Evolutionary conservation across 2,329 filamentous ascomycete genomes (phyloP).

Genomic region (Ophiostoma himal-ulmi): DNA sequence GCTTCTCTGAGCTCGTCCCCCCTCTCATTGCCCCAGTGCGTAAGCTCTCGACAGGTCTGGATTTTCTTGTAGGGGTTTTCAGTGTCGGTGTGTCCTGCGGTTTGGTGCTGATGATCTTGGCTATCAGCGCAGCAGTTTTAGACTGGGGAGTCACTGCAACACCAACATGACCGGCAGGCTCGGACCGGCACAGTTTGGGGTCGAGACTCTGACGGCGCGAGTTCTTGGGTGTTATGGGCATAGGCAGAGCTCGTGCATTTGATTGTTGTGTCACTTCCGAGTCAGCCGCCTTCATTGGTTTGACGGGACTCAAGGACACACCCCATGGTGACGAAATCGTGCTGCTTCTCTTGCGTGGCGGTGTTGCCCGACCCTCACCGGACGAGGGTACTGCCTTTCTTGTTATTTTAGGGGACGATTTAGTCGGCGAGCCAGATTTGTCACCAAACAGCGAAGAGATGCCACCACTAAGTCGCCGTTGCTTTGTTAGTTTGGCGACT

Average conservation of each 20-base stretch:
- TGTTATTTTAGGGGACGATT: conserved; percentile 14
- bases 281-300: background rate
- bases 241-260: background rate
- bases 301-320: conserved; percentile 14
- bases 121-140: conserved; percentile 24
- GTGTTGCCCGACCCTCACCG: background rate
- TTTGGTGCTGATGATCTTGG: conserved; percentile 22
- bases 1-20: background rate
- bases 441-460: conserved; percentile 22
- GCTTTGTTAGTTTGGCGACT: conserved; percentile 19
- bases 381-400: conserved; percentile 18
- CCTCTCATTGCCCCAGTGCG: background rate
- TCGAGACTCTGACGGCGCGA: background rate
- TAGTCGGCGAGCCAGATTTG: conserved; percentile 11
- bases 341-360: background rate
- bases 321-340: conserved; percentile 11
- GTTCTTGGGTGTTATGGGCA: conserved; percentile 7
- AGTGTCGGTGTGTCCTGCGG: background rate
- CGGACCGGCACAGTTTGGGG: background rate
- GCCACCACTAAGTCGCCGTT: conserved; percentile 17
- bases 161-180: conserved; percentile 15
- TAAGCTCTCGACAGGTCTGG: background rate
- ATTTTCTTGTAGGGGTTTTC: background rate
- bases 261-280: background rate
- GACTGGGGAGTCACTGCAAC: conserved; percentile 20